phyloP scores from a whole-genome alignment of 2,329 filamentous ascomycete genomes.

The Alternaria postmessia region DNA sequence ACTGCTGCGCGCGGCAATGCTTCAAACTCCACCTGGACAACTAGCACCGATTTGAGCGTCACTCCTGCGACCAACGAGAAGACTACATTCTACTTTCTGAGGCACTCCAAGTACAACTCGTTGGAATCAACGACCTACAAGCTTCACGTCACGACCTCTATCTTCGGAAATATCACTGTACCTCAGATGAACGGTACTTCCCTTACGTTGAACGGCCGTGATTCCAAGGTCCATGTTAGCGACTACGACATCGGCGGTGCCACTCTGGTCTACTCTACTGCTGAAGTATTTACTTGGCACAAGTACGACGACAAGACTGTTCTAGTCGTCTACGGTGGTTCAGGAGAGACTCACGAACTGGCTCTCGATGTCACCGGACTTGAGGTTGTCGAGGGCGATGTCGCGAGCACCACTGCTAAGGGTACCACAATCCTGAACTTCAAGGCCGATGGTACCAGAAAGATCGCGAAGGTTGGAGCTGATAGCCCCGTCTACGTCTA shows the following conservation, averaged over 20 bases:
- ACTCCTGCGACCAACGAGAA: conserved; percentile 67
- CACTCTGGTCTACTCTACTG: conserved; percentile 71
- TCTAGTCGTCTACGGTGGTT: conserved; percentile 70
- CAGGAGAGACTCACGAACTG: conserved; percentile 70
- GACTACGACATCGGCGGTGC: conserved; percentile 70
- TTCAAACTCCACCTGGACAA: conserved; percentile 42
- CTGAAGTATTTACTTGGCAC: conserved; percentile 74
- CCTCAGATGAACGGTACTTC: conserved; percentile 64
- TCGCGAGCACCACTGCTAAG: conserved; percentile 49
- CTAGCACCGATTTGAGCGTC: conserved; percentile 61
- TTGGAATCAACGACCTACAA: conserved; percentile 67
- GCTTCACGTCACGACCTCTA: conserved; percentile 68
- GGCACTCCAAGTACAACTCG: conserved; percentile 72
- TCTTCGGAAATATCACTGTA: conserved; percentile 62
- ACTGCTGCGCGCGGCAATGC: conserved; percentile 53
- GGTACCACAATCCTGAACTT: conserved; percentile 63
- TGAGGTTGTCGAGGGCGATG: conserved; percentile 54
- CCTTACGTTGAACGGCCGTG: conserved; percentile 67
- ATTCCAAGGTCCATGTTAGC: conserved; percentile 72
- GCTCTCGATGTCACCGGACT: conserved; percentile 54
- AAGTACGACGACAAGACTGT: conserved; percentile 66
- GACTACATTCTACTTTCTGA: conserved; percentile 70
- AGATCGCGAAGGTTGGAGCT: conserved; percentile 58
- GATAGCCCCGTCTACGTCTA: conserved; percentile 61
- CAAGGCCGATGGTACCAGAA: conserved; percentile 62